Evolutionary conservation across 768 basidiomycete species (phyloP), one percentile per base, ranked within the genome.

Genomic region (Kockovaella imperatae): DNA sequence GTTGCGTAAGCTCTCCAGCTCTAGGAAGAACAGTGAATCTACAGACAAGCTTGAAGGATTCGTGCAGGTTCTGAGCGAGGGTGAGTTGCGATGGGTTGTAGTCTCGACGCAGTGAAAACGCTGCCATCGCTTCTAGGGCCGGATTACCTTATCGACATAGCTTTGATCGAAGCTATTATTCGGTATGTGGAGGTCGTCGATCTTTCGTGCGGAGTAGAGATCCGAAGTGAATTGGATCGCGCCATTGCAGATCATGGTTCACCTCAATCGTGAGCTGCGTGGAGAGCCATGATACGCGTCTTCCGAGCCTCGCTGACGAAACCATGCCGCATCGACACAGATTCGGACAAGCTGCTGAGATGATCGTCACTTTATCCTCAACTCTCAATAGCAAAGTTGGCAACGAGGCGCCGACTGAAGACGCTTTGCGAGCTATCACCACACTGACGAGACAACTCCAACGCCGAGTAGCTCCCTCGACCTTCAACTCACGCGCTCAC

Each of bases 81-180:
- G 59, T 60, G 29, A 53, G 45, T 30, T 28, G 17, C n/a, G 24
- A 8, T 10, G 8, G 11, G 15, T 46, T 11, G 11, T 20, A 40
- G 13, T 21, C 20, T 13, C 44, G 44, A 20, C 6, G n/a, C 32
- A 8, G 32, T 13, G 11, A 4, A 8, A 29, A 35, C 17, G 7
- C 18, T 48, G 21, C 41, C 26, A 8, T 5, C 24, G 7, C 29
- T 30, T 24, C 5, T 23, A 59, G 62, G 63, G 10, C 63, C 63
- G 1, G 63, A 65, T 35, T 65, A 65, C 39, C 44, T 65, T 18
- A 54, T 65, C 17, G 60, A 65, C 39, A 47, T 62, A 5, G 49
- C 49, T 41, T 32, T 65, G 7, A 50, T 65, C 29, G 50, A 56
- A 26, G 39, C 51, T 1, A 48, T 62, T 18, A 57, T 59, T 17